Evolutionary conservation across 1,284 basidiomycete genomes (phyloP).

Genomic region (Leccinum griseonigrum): DNA sequence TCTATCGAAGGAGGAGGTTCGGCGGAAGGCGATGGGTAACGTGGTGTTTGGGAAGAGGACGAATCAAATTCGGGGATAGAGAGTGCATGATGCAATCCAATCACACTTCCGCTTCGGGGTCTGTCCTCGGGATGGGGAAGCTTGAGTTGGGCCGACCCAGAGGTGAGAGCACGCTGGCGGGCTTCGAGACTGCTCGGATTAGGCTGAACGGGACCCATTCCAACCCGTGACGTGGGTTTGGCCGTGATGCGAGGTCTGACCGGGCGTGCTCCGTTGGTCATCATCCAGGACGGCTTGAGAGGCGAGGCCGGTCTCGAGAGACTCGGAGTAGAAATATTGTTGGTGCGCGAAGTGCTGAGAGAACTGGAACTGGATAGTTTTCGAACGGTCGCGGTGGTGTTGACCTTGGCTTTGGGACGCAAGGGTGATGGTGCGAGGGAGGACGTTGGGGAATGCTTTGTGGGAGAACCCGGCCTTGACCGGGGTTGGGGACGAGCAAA

Average conservation of each 20-base stretch:
- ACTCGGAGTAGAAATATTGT: constrained; percentile 15
- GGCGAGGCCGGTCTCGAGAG: constrained; percentile 42
- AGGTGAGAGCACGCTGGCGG: constrained; percentile 38
- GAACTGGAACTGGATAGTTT: constrained; percentile 39
- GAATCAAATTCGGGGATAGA: constrained; percentile 27
- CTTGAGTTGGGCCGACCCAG: constrained; percentile 27
- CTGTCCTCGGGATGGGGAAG: constrained; percentile 19
- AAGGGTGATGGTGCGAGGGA: constrained; percentile 36
- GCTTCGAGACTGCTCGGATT: constrained; percentile 23
- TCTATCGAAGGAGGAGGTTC: constrained; percentile 14
- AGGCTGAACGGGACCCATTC: constrained; percentile 12
- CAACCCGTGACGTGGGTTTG: constrained; percentile 31
- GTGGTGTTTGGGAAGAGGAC: constrained; percentile 14
- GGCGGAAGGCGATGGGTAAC: constrained; percentile 23
- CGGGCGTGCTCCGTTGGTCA: constrained; percentile 19
- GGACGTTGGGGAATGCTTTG: constrained; percentile 40
- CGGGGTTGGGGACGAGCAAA: constrained; percentile 28
- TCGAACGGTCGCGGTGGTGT: constrained; percentile 45
- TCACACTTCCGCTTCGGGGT: constrained; percentile 35
- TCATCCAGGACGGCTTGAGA: constrained; percentile 34
- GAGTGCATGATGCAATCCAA: constrained; percentile 35
- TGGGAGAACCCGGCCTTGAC: constrained; percentile 50
- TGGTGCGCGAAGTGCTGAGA: constrained; percentile 19
- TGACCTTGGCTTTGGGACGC: constrained; percentile 61
- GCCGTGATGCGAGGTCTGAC: constrained; percentile 23